Conservation (phyloP, 768 basidiomycete genomes). For the Amanita pallidorosea region DNA sequence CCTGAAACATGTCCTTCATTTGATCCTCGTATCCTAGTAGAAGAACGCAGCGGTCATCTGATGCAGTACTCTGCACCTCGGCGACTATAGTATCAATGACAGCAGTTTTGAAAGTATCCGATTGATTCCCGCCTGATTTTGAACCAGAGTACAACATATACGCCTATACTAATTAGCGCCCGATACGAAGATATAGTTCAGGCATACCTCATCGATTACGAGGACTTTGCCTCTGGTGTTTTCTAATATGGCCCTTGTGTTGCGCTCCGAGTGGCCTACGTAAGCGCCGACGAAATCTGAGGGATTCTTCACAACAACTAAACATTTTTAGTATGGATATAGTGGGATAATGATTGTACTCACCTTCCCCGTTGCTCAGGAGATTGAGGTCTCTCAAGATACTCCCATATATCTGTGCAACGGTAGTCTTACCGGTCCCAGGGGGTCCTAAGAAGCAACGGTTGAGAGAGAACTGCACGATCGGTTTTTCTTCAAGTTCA, state of each 20-base stretch:
- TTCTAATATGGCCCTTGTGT: constrained; percentile 54
- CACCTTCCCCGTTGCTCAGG: constrained; percentile 69
- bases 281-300: constrained; percentile 54
- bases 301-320: constrained; percentile 60
- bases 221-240: constrained; percentile 54
- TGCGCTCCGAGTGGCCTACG: constrained; percentile 50
- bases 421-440: constrained; percentile 65
- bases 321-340: neutral
- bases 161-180: constrained; percentile 29
- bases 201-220: constrained; percentile 55
- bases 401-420: constrained; percentile 56
- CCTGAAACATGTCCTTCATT: constrained; percentile 72
- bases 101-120: constrained; percentile 49
- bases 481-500: constrained; percentile 45
- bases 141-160: constrained; percentile 54
- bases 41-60: constrained; percentile 61
- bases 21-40: constrained; percentile 55
- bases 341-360: constrained; percentile 1
- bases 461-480: constrained; percentile 45
- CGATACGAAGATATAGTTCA: neutral
- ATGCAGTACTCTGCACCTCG: constrained; percentile 57
- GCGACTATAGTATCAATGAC: constrained; percentile 72
- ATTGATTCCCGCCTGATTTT: constrained; percentile 16
- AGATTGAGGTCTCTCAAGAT: constrained; percentile 50
- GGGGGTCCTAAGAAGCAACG: constrained; percentile 58